Evolutionary conservation across 768 basidiomycete species (phyloP).

Genomic region (Cystobasidium tubakii): DNA sequence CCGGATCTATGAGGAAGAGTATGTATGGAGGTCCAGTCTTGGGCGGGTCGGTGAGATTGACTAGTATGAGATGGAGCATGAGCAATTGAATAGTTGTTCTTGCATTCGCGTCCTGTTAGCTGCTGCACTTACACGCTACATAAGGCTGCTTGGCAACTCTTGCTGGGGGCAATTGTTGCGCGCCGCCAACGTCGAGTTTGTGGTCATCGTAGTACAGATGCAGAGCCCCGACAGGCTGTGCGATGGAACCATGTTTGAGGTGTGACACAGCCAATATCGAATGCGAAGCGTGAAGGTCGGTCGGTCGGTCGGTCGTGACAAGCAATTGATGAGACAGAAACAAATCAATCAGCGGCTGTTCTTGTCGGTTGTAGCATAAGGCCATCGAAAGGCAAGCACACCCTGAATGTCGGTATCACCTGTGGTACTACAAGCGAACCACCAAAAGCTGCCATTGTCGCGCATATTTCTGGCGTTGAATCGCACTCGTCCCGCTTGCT

Average conservation of each 20-base stretch:
- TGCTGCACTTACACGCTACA: neutral
- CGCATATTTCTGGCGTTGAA: slow-evolving; percentile 14
- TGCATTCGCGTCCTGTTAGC: no score
- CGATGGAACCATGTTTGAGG: neutral
- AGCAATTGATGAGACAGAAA: neutral
- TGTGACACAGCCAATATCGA: no score
- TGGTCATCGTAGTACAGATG: slow-evolving; percentile 29
- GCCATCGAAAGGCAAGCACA: neutral
- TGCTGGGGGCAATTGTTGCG: slow-evolving; percentile 29
- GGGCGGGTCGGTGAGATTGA: slow-evolving; percentile 6
- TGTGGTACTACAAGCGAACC: slow-evolving; percentile 12
- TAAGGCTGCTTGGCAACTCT: slow-evolving; percentile 25
- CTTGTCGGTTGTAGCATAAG: neutral
- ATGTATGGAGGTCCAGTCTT: slow-evolving; percentile 10
- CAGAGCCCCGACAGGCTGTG: neutral
- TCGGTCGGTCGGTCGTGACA: neutral
- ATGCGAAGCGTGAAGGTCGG: neutral
- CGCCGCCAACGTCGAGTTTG: slow-evolving; percentile 24
- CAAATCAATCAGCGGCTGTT: neutral
- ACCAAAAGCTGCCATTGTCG: slow-evolving; percentile 21
- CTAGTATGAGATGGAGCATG: neutral
- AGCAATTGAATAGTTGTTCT: neutral
- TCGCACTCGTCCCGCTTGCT: slow-evolving; percentile 9
- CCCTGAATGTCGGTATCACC: slow-evolving; percentile 11
- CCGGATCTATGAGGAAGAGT: slow-evolving; percentile 14